Conservation (phyloP, 78 protist species). For the Ministeria vibrans region DNA sequence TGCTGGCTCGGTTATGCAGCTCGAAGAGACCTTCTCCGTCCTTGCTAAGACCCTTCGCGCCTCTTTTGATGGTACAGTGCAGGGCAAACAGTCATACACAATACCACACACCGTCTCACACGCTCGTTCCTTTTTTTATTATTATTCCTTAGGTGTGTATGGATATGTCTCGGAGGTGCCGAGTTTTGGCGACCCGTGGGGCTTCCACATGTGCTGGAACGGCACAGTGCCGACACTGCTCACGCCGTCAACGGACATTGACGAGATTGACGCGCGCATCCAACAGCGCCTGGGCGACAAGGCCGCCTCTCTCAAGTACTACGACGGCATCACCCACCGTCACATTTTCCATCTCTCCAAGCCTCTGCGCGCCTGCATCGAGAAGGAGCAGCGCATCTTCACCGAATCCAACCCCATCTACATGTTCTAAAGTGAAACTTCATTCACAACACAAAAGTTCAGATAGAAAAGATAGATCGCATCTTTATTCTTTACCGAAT, state of each 20-base stretch:
- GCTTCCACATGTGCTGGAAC: slow-evolving; percentile 24
- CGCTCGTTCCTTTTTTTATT: too few relatives aligned
- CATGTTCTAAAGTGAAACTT: not conserved
- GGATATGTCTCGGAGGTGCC: slow-evolving; percentile 24
- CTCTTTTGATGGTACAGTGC: slow-evolving; percentile 6
- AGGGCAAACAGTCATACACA: too few relatives aligned
- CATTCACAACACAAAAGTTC: too few relatives aligned
- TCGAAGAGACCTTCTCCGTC: slow-evolving; percentile 26
- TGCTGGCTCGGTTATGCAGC: not conserved
- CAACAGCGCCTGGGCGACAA: slow-evolving; percentile 9
- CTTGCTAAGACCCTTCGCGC: slow-evolving; percentile 22
- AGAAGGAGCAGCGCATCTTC: slow-evolving; percentile 1
- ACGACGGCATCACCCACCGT: slow-evolving; percentile 30
- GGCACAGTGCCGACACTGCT: too few relatives aligned
- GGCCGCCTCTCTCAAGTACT: slow-evolving; percentile 17
- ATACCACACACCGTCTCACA: too few relatives aligned
- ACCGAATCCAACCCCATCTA: not conserved
- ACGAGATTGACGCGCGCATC: not conserved
- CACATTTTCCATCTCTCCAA: slow-evolving; percentile 27
- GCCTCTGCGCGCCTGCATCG: slow-evolving; percentile 8
- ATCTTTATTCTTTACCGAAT: too few relatives aligned
- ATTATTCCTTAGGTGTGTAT: too few relatives aligned
- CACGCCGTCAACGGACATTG: not conserved
- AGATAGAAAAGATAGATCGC: too few relatives aligned
- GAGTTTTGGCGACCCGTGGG: slow-evolving; percentile 41